These are phyloP conservation scores for Clitocybe nebularis DNA, from an alignment of 1,284 basidiomycete genomes.

Conservation along the genomic window DNA sequence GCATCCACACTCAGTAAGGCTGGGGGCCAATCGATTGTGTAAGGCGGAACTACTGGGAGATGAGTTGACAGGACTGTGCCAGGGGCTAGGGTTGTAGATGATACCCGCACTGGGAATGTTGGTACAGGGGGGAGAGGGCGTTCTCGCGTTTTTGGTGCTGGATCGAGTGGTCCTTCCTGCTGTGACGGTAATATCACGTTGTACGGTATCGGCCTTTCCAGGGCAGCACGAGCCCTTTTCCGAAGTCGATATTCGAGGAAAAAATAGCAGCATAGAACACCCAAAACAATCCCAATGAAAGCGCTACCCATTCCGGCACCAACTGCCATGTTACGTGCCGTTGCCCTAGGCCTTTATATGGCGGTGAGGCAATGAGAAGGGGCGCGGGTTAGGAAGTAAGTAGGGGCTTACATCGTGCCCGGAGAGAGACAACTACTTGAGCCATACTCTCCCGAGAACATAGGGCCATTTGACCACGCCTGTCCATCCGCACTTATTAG, in stretches of 20 bases:
- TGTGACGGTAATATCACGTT: too few species aligned
- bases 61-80: neutral
- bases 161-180: neutral
- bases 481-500: constrained; percentile 40
- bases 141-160: neutral
- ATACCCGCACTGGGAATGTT: neutral
- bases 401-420: constrained; percentile 21
- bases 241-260: neutral
- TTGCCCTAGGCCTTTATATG: constrained; percentile 1
- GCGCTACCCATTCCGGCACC: constrained; percentile 5
- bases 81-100: neutral
- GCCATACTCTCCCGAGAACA: constrained; percentile 38
- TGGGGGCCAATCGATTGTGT: neutral
- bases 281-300: neutral
- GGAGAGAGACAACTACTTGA: constrained; percentile 36
- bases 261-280: neutral
- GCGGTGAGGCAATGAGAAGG: neutral
- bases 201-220: too few species aligned
- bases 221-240: neutral
- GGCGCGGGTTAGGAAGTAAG: neutral
- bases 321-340: constrained; percentile 2
- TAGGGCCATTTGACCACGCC: constrained; percentile 44
- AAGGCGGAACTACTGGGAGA: neutral
- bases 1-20: too few species aligned
- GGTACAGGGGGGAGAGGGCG: neutral